phyloP scores from a whole-genome alignment of 306 rosid genomes.

The Chamaecrista fasciculata region DNA sequence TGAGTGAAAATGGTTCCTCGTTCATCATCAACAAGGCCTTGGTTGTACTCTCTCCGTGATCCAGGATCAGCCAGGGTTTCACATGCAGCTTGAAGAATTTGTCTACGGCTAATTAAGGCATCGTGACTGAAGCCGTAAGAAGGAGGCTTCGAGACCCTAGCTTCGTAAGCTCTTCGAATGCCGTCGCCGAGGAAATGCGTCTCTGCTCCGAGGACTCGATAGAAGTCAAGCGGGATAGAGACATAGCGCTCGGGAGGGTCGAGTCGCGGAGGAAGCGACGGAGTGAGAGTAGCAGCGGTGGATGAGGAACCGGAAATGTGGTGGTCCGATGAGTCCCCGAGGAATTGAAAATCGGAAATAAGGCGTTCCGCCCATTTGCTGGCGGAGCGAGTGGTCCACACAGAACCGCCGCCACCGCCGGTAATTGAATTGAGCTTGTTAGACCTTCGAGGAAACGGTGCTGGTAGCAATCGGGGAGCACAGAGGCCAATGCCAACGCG shows the following conservation, averaged over 20 bases:
- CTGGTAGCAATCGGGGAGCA: constrained; percentile 31
- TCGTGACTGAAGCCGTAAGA: constrained; percentile 83
- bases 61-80: constrained; percentile 78
- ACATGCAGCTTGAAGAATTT: constrained; percentile 87
- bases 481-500: constrained; percentile 48
- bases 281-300: constrained; percentile 52
- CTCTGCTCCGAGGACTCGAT: constrained; percentile 79
- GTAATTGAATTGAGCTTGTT: constrained; percentile 31
- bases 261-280: constrained; percentile 35
- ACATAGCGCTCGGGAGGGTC: constrained; percentile 63
- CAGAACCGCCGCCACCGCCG: constrained; percentile 1
- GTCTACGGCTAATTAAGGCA: constrained; percentile 76
- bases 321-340: constrained; percentile 58
- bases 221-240: constrained; percentile 74
- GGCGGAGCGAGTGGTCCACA: constrained; percentile 51
- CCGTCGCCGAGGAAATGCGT: constrained; percentile 91
- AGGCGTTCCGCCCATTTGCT: constrained; percentile 96
- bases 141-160: constrained; percentile 85
- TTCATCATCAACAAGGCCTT: constrained; percentile 58
- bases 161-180: constrained; percentile 75
- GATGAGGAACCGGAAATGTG: constrained; percentile 30
- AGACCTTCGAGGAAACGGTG: constrained; percentile 17
- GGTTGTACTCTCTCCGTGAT: constrained; percentile 81
- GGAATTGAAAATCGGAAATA: constrained; percentile 84
- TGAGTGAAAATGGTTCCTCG: constrained; percentile 62